phyloP scores from a whole-genome alignment of 495 filamentous ascomycete genomes.

The Cetradonia linearis region DNA sequence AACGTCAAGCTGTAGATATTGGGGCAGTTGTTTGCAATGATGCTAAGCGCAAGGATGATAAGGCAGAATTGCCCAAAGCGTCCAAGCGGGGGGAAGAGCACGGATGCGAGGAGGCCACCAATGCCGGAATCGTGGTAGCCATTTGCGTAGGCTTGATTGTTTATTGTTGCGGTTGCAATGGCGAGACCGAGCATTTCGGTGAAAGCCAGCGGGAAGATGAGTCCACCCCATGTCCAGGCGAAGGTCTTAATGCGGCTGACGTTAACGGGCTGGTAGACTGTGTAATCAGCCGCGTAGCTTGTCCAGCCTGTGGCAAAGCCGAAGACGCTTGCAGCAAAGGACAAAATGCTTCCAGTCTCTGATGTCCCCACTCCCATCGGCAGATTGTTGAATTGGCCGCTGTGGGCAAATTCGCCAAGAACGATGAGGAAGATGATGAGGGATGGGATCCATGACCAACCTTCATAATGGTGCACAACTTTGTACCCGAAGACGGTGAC shows the following conservation, averaged over 20 bases:
- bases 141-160: constrained; percentile 45
- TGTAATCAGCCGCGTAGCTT: constrained; percentile 72
- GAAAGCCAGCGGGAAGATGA: constrained; percentile 64
- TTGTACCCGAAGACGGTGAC: constrained; percentile 71
- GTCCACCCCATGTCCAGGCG: constrained; percentile 56
- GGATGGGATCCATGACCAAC: constrained; percentile 69
- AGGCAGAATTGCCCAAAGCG: constrained; percentile 76
- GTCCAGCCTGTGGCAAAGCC: constrained; percentile 79
- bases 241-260: constrained; percentile 54
- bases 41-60: constrained; percentile 66
- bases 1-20: constrained; percentile 77
- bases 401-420: constrained; percentile 63
- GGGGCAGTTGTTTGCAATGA: constrained; percentile 81
- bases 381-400: constrained; percentile 59
- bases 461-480: constrained; percentile 71
- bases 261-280: constrained; percentile 63
- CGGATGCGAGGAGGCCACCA: constrained; percentile 60
- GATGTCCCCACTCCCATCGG: constrained; percentile 51
- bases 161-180: constrained; percentile 50
- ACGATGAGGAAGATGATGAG: constrained; percentile 70
- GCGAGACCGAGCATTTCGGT: constrained; percentile 72
- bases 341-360: constrained; percentile 57
- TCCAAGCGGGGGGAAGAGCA: constrained; percentile 56
- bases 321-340: constrained; percentile 62
- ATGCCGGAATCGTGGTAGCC: constrained; percentile 54